Conservation (phyloP, 176 grass and related monocot genomes). For the Zoysia pacifica region DNA sequence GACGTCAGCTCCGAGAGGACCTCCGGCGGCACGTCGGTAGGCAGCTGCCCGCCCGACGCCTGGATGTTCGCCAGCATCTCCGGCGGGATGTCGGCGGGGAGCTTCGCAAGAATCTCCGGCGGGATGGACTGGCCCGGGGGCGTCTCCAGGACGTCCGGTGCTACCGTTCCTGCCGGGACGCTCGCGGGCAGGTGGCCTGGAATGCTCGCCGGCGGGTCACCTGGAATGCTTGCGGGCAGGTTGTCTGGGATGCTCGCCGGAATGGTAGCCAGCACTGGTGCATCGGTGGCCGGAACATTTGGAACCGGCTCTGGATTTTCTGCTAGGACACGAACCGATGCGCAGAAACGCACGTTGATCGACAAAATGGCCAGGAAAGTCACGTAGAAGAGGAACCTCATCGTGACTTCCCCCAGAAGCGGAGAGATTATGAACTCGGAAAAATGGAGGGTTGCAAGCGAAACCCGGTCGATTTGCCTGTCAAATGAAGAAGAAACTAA, state of each 20-base stretch:
- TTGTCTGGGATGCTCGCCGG: not conserved
- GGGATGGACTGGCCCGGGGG: no score
- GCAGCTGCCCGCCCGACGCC: not conserved
- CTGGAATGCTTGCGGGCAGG: not conserved
- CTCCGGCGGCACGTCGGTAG: not conserved
- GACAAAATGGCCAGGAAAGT: conserved; percentile 42
- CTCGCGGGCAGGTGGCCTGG: not conserved
- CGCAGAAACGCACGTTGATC: not conserved
- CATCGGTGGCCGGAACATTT: conserved; percentile 2
- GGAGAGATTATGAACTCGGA: conserved; percentile 12
- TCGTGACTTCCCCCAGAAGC: conserved; percentile 39
- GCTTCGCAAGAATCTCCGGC: not conserved
- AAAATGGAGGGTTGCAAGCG: conserved; percentile 32
- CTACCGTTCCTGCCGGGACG: no score
- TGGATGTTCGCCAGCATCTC: not conserved
- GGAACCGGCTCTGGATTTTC: not conserved
- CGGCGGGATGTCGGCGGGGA: conserved; percentile 5
- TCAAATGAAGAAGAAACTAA: conserved; percentile 4
- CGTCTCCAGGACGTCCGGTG: no score
- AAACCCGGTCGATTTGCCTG: not conserved
- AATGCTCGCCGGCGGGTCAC: not conserved
- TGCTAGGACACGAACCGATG: conserved; percentile 14
- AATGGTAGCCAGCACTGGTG: not conserved
- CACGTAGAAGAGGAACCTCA: conserved; percentile 34
- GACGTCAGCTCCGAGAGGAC: conserved; percentile 20